A percentile compares a stretch with the other conserved stretches of the same genome.
These are phyloP conservation scores for Lactarius hengduanensis DNA, from an alignment of 768 basidiomycete species.

Conservation along the genomic window DNA sequence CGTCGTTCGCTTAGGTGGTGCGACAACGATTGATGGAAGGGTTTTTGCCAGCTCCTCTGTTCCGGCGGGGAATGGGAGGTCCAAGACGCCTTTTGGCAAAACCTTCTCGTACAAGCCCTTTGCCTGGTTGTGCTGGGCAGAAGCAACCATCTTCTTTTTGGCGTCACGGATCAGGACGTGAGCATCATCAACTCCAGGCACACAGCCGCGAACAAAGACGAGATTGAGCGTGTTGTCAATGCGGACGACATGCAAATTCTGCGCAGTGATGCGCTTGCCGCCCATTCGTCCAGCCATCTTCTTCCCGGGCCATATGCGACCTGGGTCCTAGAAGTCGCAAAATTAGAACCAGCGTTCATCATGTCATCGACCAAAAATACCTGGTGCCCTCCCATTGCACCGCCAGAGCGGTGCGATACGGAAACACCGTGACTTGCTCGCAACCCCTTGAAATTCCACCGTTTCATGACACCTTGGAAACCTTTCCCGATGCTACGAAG, in stretches of 20 bases:
- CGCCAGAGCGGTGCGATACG: constrained; percentile 86
- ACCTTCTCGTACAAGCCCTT: constrained; percentile 75
- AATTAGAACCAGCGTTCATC: constrained; percentile 15
- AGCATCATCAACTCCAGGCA: constrained; percentile 87
- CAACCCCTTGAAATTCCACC: constrained; percentile 90
- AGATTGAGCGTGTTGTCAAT: constrained; percentile 85
- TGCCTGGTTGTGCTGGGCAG: constrained; percentile 61
- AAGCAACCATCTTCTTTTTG: constrained; percentile 75
- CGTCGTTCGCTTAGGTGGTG: constrained; percentile 69
- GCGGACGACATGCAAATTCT: constrained; percentile 87
- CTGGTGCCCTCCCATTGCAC: constrained; percentile 94
- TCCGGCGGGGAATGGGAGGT: constrained; percentile 91
- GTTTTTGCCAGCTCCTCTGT: constrained; percentile 69
- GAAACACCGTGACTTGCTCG: constrained; percentile 96
- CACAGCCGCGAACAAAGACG: constrained; percentile 86
- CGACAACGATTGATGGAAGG: constrained; percentile 64
- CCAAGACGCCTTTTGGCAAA: constrained; percentile 76
- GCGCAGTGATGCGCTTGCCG: constrained; percentile 72
- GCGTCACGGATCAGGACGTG: constrained; percentile 86
- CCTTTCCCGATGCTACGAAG: constrained; percentile 86
- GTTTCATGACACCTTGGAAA: constrained; percentile 96
- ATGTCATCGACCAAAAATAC: constrained; percentile 42
- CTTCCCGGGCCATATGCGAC: constrained; percentile 94
- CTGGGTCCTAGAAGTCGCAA: constrained; percentile 70
- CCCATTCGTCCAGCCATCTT: constrained; percentile 98